These are phyloP conservation scores for Tuber brumale DNA, from an alignment of 495 filamentous ascomycete species.

Conservation along the genomic window DNA sequence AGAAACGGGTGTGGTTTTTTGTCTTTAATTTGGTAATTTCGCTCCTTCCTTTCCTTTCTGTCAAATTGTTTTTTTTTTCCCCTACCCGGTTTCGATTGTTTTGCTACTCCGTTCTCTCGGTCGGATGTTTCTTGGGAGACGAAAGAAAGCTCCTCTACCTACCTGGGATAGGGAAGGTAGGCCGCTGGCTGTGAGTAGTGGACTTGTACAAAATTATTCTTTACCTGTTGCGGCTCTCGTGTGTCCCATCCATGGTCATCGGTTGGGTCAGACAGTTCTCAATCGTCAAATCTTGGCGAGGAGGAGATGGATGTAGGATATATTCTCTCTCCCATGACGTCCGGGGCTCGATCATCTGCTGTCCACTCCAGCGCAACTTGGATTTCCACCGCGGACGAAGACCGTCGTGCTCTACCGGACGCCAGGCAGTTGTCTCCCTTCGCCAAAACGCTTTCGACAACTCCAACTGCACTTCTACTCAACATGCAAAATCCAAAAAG, in stretches of 20 bases:
- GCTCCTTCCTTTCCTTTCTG: not conserved
- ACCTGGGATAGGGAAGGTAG: not conserved
- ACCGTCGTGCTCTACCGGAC: not conserved
- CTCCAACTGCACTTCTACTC: not conserved
- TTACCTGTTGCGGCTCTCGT: not conserved
- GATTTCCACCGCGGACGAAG: not conserved
- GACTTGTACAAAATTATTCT: not conserved
- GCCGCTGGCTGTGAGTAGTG: not conserved
- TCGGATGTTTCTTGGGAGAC: not conserved
- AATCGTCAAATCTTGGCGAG: not conserved
- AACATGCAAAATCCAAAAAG: not conserved
- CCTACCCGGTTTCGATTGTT: not conserved
- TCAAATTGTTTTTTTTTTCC: not conserved
- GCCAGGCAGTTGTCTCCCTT: not conserved
- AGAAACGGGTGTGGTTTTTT: not conserved
- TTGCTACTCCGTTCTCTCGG: not conserved
- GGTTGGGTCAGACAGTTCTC: not conserved
- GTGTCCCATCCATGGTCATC: not conserved
- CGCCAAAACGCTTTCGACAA: not conserved
- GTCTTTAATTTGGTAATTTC: not conserved
- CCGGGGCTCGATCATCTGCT: slow-evolving; percentile 26
- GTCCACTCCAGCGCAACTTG: slow-evolving; percentile 16
- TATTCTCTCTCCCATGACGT: slow-evolving; percentile 35
- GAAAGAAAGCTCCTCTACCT: not conserved
- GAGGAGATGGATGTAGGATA: slow-evolving; percentile 31